Base-by-base conservation (phyloP, 1,284 basidiomycete species). In the Hymenochaete sp. region DNA sequence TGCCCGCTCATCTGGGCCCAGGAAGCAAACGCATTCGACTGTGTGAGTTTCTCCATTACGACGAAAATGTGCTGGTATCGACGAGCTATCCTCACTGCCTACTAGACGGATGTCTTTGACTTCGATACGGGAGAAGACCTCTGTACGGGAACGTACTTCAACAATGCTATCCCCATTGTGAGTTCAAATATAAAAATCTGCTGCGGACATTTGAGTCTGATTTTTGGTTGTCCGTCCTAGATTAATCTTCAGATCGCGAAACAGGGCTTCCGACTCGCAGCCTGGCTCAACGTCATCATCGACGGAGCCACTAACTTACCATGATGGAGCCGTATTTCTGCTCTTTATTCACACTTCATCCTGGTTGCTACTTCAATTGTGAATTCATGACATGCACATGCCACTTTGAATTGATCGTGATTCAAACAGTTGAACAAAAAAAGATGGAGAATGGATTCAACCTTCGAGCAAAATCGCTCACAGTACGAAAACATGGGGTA, bases 191-290 rank as follows among this genome's bases (percentile, higher is more conserved):
- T n/a, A n/a, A n/a, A n/a, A n/a, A n/a, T 43, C 22, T 31, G 10
- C 28, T 14, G 28, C 28, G 9, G 28, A 22, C 25, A 31, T 6
- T 13, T 39, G 26, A 31, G 25, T 29, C 11, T 49, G 28, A 26
- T 43, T 28, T 2, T 3, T 29, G 2, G 21, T 43, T 19, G 3
- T 9, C n/a, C 44, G 16, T 29, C 16, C 22, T 51, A 72, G 69
- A 73, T 77, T 47, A 71, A 77, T 51, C 52, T 63, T 19, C 74
- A 77, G 55, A 64, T 77, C 27, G 73, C 75, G 6, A 76, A 75
- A 56, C 69, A 71, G 55, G 73, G 73, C 1, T 75, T 67, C 55
- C 65, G 73, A 13, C 62, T 76, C 32, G 74, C 72, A 2, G 71
- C 70, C 2, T 76, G 73, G 74, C 60, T 75, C 48, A 75, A 75